A percentile compares a stretch with the other conserved stretches of the same genome.
Conservation (phyloP, 164 flowering plant species). For the Tetrastigma voinierianum region DNA sequence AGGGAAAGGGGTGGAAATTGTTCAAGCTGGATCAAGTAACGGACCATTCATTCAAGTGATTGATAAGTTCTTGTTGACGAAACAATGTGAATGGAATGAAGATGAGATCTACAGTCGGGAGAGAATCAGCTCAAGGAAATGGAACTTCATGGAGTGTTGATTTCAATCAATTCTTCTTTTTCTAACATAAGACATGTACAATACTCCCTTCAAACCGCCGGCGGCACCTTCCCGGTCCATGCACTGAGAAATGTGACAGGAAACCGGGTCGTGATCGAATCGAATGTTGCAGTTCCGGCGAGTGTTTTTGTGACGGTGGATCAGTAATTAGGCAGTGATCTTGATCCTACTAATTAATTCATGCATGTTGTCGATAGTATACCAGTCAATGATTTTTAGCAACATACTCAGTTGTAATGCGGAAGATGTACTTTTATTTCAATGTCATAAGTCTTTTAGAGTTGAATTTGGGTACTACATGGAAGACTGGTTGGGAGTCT, state of each 20-base stretch:
- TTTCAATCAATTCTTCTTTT: slow-evolving; percentile 48
- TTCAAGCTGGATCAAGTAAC: slow-evolving; percentile 66
- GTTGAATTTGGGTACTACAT: too few relatives aligned
- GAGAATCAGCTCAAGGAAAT: slow-evolving; percentile 41
- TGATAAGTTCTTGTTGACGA: slow-evolving; percentile 62
- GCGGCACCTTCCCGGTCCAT: slow-evolving; percentile 49
- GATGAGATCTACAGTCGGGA: slow-evolving; percentile 62
- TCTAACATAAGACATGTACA: slow-evolving; percentile 65
- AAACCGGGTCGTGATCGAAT: slow-evolving; percentile 64
- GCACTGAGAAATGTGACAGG: slow-evolving; percentile 50
- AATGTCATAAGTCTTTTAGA: too few relatives aligned
- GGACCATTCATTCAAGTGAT: slow-evolving; percentile 64
- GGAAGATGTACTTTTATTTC: too few relatives aligned
- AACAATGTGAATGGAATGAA: slow-evolving; percentile 66
- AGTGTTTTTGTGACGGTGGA: slow-evolving; percentile 57
- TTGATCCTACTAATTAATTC: too few relatives aligned
- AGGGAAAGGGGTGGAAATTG: slow-evolving; percentile 51
- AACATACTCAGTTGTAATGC: too few relatives aligned
- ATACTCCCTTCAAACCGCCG: slow-evolving; percentile 47
- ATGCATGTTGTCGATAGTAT: too few relatives aligned
- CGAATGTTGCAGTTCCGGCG: slow-evolving; percentile 48
- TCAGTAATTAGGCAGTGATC: slow-evolving; percentile 41
- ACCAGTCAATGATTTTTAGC: too few relatives aligned
- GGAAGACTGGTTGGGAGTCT: too few relatives aligned
- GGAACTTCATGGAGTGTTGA: slow-evolving; percentile 69